Conservation (phyloP, 225 moss, liverwort and hornwort genomes). For the Straminergon stramineum region DNA sequence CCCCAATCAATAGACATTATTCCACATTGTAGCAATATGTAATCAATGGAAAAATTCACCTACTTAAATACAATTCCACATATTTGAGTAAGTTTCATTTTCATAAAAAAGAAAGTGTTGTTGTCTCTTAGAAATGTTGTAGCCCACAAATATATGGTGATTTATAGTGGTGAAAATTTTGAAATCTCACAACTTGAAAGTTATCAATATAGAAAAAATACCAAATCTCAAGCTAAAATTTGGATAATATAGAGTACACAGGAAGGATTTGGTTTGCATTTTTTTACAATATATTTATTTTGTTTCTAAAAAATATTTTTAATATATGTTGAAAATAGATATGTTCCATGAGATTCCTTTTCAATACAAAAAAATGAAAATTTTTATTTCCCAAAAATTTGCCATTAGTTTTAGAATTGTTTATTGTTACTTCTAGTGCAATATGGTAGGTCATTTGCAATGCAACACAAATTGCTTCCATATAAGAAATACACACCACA, state of each 20-base stretch:
- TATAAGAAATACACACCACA: neutral
- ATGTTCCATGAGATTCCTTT: fast-evolving
- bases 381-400: neutral
- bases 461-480: neutral
- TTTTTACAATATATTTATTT: neutral
- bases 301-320: no score
- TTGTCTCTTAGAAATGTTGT: neutral
- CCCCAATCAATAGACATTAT: neutral
- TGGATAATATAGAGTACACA: no score
- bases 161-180: neutral
- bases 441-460: neutral
- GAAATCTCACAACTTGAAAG: neutral
- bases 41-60: neutral
- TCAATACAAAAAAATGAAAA: neutral
- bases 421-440: fast-evolving
- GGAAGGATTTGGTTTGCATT: fast-evolving
- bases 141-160: neutral
- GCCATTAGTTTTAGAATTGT: neutral
- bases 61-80: neutral
- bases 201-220: no score
- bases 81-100: neutral
- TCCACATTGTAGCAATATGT: fast-evolving
- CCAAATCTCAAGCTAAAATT: neutral
- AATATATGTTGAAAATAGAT: neutral
- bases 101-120: no score